Conservation (phyloP, 371 early-diverging fungal species). For the Zychaea mexicana region DNA sequence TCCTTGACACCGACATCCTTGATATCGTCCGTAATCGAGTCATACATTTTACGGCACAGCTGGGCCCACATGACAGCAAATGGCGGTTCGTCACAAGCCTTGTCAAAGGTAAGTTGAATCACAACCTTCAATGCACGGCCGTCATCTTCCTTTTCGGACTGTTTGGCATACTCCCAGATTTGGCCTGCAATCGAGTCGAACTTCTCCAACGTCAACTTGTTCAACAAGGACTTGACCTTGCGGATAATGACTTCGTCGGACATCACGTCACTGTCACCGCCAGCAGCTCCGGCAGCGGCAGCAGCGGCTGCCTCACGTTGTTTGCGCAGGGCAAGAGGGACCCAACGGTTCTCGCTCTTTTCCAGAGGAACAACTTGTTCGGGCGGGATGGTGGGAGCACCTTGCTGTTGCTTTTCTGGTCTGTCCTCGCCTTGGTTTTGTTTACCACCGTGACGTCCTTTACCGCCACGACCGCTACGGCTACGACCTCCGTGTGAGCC, state of each 20-base stretch:
- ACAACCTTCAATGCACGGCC: slow-evolving; percentile 76
- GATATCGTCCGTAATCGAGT: slow-evolving; percentile 54
- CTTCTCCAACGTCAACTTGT: slow-evolving; percentile 95
- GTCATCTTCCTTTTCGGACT: slow-evolving; percentile 68
- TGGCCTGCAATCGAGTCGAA: slow-evolving; percentile 86
- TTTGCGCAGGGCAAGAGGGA: slow-evolving; percentile 55
- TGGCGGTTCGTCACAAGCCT: slow-evolving; percentile 92
- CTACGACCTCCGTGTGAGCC: slow-evolving; percentile 52
- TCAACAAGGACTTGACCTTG: slow-evolving; percentile 86
- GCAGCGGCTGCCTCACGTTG: slow-evolving; percentile 16
- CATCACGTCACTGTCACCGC: slow-evolving; percentile 43
- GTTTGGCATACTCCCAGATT: slow-evolving; percentile 77
- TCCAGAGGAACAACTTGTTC: slow-evolving; percentile 76
- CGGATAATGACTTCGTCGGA: slow-evolving; percentile 69
- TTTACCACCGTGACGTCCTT: slow-evolving; percentile 45
- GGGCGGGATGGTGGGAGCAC: slow-evolving; percentile 63
- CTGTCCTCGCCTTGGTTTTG: slow-evolving; percentile 8
- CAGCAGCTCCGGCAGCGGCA: slow-evolving; percentile 35
- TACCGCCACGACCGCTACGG: slow-evolving; percentile 57
- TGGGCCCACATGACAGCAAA: slow-evolving; percentile 91
- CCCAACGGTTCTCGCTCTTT: slow-evolving; percentile 86
- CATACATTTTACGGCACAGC: slow-evolving; percentile 77
- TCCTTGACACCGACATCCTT: slow-evolving; percentile 52
- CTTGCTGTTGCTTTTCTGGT: slow-evolving; percentile 28
- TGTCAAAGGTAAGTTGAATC: slow-evolving; percentile 87